Conservation (phyloP, 306 rosid species). For the Hippophae gyantsensis region DNA sequence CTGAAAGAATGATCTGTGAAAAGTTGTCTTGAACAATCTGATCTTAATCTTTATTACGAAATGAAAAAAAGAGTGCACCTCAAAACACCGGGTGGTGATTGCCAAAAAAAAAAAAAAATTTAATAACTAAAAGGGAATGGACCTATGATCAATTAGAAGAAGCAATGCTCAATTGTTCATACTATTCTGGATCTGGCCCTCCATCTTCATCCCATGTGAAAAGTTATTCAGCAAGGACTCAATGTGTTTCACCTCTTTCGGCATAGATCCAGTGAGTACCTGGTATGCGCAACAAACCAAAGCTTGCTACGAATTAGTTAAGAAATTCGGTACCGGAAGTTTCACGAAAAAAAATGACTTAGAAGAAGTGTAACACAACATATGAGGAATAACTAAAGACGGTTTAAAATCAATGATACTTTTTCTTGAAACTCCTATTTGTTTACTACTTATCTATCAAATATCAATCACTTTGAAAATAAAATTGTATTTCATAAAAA, state of each 20-base stretch:
- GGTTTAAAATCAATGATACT: too few relatives aligned
- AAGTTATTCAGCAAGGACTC: conserved; percentile 74
- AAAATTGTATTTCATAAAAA: too few relatives aligned
- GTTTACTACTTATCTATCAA: too few relatives aligned
- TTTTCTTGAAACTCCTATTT: too few relatives aligned
- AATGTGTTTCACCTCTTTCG: conserved; percentile 79
- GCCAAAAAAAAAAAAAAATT: background rate
- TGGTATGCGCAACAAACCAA: conserved; percentile 20
- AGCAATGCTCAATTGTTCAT: conserved; percentile 15
- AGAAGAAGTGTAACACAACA: too few relatives aligned
- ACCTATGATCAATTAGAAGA: conserved; percentile 23
- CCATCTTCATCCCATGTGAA: conserved; percentile 35
- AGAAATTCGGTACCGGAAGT: background rate
- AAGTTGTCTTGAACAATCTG: background rate
- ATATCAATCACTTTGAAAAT: too few relatives aligned
- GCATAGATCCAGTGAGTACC: conserved; percentile 66
- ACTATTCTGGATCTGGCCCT: conserved; percentile 26
- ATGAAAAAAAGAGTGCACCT: background rate
- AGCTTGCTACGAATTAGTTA: background rate
- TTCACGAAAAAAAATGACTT: too few relatives aligned
- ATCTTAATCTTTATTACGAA: background rate
- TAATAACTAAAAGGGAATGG: background rate
- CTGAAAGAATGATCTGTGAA: background rate
- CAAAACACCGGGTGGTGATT: background rate
- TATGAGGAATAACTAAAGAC: too few relatives aligned